phyloP scores from a whole-genome alignment of 371 early-diverging fungal genomes.

The Mucor ambiguus region DNA sequence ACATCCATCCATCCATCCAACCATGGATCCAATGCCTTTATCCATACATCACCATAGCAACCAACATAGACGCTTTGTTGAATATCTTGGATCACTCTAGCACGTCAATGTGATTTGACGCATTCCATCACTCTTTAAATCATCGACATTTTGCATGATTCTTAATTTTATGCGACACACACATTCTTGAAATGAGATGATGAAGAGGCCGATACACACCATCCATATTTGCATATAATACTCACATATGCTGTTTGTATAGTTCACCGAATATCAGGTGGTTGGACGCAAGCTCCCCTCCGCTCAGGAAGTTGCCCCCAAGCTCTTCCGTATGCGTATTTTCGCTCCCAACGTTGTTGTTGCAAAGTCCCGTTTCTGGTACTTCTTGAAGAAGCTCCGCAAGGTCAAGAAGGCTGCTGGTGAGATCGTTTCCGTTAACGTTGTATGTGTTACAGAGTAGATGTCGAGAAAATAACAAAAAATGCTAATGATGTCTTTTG shows the following conservation, averaged over 20 bases:
- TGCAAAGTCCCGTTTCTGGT: conserved; percentile 99
- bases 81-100: not conserved
- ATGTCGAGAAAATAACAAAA: not conserved
- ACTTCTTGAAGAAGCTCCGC: conserved; percentile 98
- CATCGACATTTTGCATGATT: not conserved
- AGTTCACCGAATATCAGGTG: conserved; percentile 82
- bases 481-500: not conserved
- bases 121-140: not conserved
- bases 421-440: conserved; percentile 97
- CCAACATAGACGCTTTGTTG: not conserved
- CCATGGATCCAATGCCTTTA: not conserved
- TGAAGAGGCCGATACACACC: not conserved
- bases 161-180: not conserved
- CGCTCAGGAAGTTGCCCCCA: conserved; percentile 92
- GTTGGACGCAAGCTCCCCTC: conserved; percentile 96
- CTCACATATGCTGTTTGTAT: conserved; percentile 8
- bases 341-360: conserved; percentile 99
- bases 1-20: conserved; percentile 12
- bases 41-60: conserved; percentile 4
- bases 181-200: conserved; percentile 5
- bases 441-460: conserved; percentile 52
- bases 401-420: conserved; percentile 99
- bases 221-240: not conserved
- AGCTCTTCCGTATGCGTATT: conserved; percentile 98
- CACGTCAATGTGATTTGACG: not conserved